Evolutionary conservation across 768 basidiomycete species (phyloP).

Genomic region (Lepiota venenata): DNA sequence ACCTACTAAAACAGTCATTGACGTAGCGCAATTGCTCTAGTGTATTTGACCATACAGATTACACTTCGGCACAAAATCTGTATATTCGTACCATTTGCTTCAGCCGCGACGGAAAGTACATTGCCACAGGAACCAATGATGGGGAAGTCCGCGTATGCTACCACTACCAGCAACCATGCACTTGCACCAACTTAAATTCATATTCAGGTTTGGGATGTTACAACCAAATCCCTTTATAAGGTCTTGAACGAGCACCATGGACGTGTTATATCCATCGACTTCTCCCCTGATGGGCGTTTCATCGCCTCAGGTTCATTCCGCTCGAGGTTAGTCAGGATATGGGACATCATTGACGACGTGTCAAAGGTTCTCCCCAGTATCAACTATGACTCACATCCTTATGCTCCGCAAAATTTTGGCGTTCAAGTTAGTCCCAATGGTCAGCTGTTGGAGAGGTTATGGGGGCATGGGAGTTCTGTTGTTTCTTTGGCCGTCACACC

Average conservation of each 20-base stretch:
- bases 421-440: conserved; percentile 75
- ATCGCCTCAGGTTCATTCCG: conserved; percentile 89
- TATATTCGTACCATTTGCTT: conserved; percentile 94
- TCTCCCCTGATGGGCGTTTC: conserved; percentile 73
- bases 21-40: conserved; percentile 29
- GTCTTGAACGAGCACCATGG: conserved; percentile 84
- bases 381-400: too few species aligned
- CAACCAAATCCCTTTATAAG: conserved; percentile 65
- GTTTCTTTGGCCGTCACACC: conserved; percentile 91
- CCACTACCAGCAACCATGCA: not conserved
- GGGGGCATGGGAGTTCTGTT: conserved; percentile 76
- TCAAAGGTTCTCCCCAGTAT: conserved; percentile 37
- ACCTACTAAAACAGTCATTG: not conserved
- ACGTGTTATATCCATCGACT: conserved; percentile 90
- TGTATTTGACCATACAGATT: conserved; percentile 71
- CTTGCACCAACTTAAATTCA: conserved; percentile 5
- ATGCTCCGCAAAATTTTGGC: too few species aligned
- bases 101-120: conserved; percentile 81
- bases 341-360: conserved; percentile 30
- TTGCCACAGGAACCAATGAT: conserved; percentile 93
- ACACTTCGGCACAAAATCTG: conserved; percentile 71
- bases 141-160: conserved; percentile 74
- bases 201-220: conserved; percentile 83
- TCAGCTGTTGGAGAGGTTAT: conserved; percentile 60
- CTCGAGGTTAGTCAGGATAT: conserved; percentile 41